Conservation (phyloP, 345 rosid species). For the Eucalyptus paniculata region DNA sequence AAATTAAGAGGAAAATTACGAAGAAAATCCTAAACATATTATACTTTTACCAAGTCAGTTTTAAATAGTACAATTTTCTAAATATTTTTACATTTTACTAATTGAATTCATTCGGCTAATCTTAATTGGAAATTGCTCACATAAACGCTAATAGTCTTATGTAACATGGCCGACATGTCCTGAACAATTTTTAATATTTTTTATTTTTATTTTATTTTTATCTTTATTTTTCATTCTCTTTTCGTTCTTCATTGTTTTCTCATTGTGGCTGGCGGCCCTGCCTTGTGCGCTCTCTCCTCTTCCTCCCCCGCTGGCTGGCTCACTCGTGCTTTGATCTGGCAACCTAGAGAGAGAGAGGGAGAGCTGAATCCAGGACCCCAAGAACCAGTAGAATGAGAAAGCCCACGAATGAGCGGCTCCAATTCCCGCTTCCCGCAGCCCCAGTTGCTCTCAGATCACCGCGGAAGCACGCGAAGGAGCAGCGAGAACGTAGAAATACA, state of each 20-base stretch:
- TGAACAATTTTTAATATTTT: too few relatives aligned
- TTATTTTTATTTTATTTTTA: too few relatives aligned
- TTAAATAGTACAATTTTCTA: too few relatives aligned
- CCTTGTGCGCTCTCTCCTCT: neutral
- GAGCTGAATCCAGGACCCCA: neutral
- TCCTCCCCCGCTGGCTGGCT: neutral
- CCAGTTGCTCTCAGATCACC: neutral
- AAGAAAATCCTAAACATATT: too few relatives aligned
- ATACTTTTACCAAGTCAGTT: accelerated
- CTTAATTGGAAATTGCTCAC: too few relatives aligned
- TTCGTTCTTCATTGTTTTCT: too few relatives aligned
- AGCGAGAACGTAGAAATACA: neutral
- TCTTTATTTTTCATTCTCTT: too few relatives aligned
- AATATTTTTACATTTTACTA: too few relatives aligned
- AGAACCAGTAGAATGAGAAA: neutral
- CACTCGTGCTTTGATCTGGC: neutral
- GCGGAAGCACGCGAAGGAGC: neutral
- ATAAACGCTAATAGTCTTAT: too few relatives aligned
- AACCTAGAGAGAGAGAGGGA: neutral
- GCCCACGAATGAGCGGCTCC: neutral
- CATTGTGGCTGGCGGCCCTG: too few relatives aligned
- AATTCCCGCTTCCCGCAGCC: neutral
- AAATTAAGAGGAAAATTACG: accelerated
- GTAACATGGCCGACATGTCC: accelerated
- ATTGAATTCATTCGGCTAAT: accelerated